These are phyloP conservation scores for Acanthamoeba divionensis DNA, from an alignment of 208 protist species.

Conservation along the genomic window DNA sequence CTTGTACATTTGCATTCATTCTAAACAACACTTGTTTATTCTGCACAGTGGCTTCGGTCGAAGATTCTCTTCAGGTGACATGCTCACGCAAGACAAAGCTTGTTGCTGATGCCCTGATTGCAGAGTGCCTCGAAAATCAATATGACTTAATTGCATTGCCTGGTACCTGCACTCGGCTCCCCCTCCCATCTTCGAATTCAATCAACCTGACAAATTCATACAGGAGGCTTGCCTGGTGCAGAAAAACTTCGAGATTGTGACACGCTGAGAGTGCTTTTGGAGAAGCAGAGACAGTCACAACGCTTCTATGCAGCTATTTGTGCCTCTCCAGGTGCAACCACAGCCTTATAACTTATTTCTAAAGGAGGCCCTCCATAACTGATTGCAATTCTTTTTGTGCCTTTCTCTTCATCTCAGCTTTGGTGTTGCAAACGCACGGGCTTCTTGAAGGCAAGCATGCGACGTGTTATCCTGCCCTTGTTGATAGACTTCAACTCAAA, in stretches of 20 bases:
- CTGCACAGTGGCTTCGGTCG: constrained; percentile 47
- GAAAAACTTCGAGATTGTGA: constrained; percentile 27
- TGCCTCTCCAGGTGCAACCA: neutral
- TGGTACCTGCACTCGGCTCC: neutral
- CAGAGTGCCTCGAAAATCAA: neutral
- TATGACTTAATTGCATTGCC: constrained; percentile 63
- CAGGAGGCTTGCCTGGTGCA: constrained; percentile 60
- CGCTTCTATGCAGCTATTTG: constrained; percentile 15
- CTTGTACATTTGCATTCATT: neutral
- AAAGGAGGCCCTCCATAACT: no score
- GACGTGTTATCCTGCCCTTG: constrained; percentile 59
- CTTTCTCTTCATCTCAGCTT: constrained; percentile 56
- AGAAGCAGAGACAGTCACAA: neutral
- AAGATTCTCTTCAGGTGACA: neutral
- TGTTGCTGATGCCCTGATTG: constrained; percentile 2
- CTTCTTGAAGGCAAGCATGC: constrained; percentile 34
- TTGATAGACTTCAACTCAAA: neutral
- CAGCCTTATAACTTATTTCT: no score
- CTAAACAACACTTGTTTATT: neutral
- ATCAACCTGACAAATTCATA: neutral
- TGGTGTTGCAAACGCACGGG: neutral
- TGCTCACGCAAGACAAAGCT: neutral
- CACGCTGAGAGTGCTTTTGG: neutral
- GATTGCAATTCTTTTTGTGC: neutral
- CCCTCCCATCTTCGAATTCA: neutral